These are phyloP conservation scores for Simmondsia chinensis DNA, from an alignment of 148 eudicot species.

Conservation along the genomic window DNA sequence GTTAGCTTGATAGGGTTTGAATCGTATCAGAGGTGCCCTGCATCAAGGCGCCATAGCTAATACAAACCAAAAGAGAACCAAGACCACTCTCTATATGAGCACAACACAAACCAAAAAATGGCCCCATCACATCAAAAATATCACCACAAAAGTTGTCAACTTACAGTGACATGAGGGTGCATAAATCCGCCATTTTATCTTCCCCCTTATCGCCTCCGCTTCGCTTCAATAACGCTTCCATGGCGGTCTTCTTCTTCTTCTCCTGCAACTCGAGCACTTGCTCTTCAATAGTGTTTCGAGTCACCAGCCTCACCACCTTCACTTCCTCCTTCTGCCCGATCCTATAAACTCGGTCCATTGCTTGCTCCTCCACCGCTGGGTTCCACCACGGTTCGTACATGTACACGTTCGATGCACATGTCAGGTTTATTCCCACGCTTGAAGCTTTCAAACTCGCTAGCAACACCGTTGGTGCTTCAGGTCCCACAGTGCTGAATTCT, in stretches of 20 bases:
- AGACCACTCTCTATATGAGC: no score
- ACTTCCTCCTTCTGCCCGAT: conserved; percentile 86
- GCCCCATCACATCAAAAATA: neutral
- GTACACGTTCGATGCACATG: conserved; percentile 73
- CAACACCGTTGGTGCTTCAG: conserved; percentile 59
- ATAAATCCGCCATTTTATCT: conserved; percentile 58
- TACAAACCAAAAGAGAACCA: no score
- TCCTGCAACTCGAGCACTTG: conserved; percentile 77
- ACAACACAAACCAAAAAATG: no score
- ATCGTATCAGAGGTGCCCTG: no score
- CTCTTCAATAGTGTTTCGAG: conserved; percentile 79
- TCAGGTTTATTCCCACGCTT: conserved; percentile 79
- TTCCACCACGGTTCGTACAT: conserved; percentile 98
- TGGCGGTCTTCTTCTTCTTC: conserved; percentile 63
- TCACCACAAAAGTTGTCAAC: conserved; percentile 8
- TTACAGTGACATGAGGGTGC: conserved; percentile 61
- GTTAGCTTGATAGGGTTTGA: no score
- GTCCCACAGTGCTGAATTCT: conserved; percentile 38
- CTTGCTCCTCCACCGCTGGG: conserved; percentile 94
- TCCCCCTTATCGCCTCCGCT: conserved; percentile 57
- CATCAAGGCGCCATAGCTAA: no score
- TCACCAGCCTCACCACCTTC: conserved; percentile 75
- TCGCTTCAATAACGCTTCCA: conserved; percentile 57
- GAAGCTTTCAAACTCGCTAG: conserved; percentile 90
- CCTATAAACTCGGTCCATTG: conserved; percentile 93